Evolutionary conservation across 768 basidiomycete species (phyloP), one percentile per base, ranked within the genome.

Genomic region (Lentinula aciculospora): DNA sequence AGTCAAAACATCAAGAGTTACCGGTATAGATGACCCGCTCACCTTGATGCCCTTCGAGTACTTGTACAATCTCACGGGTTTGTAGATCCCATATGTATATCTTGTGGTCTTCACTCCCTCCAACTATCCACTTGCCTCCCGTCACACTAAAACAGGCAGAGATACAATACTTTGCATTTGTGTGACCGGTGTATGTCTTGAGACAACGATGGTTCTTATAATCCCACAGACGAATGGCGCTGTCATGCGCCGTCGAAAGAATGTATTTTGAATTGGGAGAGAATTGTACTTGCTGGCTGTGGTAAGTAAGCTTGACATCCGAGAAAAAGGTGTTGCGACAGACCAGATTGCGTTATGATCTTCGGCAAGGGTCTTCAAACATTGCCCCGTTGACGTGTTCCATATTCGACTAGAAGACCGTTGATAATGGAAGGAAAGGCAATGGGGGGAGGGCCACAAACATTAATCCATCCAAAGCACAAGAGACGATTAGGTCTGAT

Each of bases 191-290:
- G 70, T 94, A 94, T 1, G 94, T 94, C 72, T 98, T 98, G 23
- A 98, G 73, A 63, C 91, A 92, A 56, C 90, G 86, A 0, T 91
- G 88, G 0, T 88, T 89, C 61, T 95, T 92, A 69, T 94, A 96
- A 66, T 97, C 92, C 94, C 96, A 98, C 3, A 99, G 76, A 1
- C 96, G 86, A 61, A 98, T 92, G 0, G 89, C 88, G 58, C 87
- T 92, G 66, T 98, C 94, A 66, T 98, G 89, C 0, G 96, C 92
- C 0, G 94, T 92, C 1, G 94, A 94, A 53, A 99, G 80, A 53
- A 99, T 89, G 71, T 93, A 95, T 71, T 91, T 92, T 6, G 92
- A 94, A 66, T 97, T 97, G 8, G 96, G 96, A 0, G 95, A 95
- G 74, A 99, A 98, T 65, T 88, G 84, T 15, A 94, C 93, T 66